Evolutionary conservation across 2,329 filamentous ascomycete species (phyloP), one percentile per base, ranked within the genome.

Genomic region (Helotiales sp.): DNA sequence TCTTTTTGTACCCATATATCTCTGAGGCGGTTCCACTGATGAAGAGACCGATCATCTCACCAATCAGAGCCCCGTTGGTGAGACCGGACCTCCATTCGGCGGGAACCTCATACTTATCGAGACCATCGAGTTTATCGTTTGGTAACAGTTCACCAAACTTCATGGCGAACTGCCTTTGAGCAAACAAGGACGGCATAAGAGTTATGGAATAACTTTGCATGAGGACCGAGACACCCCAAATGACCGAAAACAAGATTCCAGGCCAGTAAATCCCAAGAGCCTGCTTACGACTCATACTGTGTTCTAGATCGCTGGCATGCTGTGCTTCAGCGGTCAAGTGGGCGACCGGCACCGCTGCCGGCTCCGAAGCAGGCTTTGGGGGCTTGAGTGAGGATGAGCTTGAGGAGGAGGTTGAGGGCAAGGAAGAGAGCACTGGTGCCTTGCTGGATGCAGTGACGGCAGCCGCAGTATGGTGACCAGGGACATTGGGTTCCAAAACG

Each of bases 1-100:
- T 84, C 62, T 81, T 81, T 15, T 76, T 73, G 63, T 79, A 79
- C 2, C 72, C 72, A 66, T 82, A 83, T 11, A 78, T 79, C 67
- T 85, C 82, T 13, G 80, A 82, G 13, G 81, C 77, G 73, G 79
- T 82, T 34, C 83, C 83, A 67, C 82, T 84, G 62, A 71, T 77
- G 60, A 83, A 80, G 7, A 85, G 77, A 59, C 83, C 83, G 62
- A 84, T 79, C 24, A 83, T 82, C 34, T 77, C 72, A 6, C 77
- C 77, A 55, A 69, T 69, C 7, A 72, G 69, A 49, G 75, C 75
- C 20, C 70, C 76, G 54, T 75, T 75, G 7, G 68, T 72, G 15
- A 78, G 64, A 3, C 71, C 76, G 1, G 73, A 70, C 68, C 78
- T 76, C 77, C 77, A 79, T 3, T 67, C 43, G 1, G 76, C 76